These are phyloP conservation scores for Pythium dissimile DNA, from an alignment of 352 stramenopile species.

Conservation along the genomic window DNA sequence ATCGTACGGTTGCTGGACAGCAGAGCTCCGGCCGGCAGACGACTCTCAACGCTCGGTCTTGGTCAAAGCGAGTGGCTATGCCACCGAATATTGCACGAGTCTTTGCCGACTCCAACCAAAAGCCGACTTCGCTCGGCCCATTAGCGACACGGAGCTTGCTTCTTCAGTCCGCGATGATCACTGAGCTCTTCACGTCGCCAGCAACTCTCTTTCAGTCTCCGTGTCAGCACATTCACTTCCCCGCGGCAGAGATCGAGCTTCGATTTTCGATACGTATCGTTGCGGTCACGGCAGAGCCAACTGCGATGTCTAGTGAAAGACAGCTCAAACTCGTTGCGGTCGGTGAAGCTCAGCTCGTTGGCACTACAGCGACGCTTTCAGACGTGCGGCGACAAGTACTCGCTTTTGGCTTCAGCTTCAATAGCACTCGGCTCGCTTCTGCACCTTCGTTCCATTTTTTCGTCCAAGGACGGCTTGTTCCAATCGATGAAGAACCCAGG, in stretches of 20 bases:
- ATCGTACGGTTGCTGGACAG: too few relatives aligned
- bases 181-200: background rate
- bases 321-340: background rate
- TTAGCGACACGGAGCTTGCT: background rate
- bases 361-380: background rate
- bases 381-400: slow-evolving; percentile 3
- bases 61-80: background rate
- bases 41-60: slow-evolving; percentile 1
- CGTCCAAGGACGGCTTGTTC: background rate
- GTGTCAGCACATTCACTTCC: too few relatives aligned
- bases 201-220: too few relatives aligned
- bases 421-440: background rate
- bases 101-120: too few relatives aligned
- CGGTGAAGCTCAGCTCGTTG: background rate
- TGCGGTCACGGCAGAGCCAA: background rate
- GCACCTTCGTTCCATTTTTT: slow-evolving; percentile 14
- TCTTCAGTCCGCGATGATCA: background rate
- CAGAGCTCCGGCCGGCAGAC: background rate
- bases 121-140: background rate
- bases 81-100: too few relatives aligned
- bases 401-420: background rate
- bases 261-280: slow-evolving; percentile 5
- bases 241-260: background rate
- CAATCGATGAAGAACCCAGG: slow-evolving; percentile 7
- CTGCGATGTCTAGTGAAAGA: background rate